Evolutionary conservation across 768 basidiomycete species (phyloP).

Genomic region (Trametes cinnabarina): DNA sequence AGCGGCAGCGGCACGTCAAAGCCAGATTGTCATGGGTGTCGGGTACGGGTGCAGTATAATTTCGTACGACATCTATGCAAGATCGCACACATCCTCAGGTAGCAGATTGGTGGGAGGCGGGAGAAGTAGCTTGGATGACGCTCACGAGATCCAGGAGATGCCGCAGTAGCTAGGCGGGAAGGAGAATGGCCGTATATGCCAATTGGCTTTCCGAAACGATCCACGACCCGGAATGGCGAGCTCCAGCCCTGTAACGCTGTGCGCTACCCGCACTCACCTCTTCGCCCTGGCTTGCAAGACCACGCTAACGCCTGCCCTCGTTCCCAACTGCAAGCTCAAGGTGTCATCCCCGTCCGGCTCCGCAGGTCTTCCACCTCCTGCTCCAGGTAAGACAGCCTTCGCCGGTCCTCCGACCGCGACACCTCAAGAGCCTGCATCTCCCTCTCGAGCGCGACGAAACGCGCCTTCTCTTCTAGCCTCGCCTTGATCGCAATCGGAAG

Average conservation of each 20-base stretch:
- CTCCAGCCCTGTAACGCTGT: neutral
- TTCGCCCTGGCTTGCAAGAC: neutral
- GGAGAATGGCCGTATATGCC: neutral
- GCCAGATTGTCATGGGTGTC: too few species aligned
- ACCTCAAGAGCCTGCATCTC: constrained; percentile 16
- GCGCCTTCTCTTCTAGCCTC: constrained; percentile 22
- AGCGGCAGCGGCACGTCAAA: too few species aligned
- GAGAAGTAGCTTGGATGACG: neutral
- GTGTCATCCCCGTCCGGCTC: constrained; percentile 1
- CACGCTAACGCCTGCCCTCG: neutral
- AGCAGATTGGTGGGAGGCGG: neutral
- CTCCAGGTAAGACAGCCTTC: constrained; percentile 19
- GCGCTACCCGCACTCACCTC: neutral
- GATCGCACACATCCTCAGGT: neutral
- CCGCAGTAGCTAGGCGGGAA: neutral
- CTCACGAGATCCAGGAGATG: neutral
- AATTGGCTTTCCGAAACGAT: neutral
- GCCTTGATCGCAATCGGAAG: constrained; percentile 26
- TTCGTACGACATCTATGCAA: neutral
- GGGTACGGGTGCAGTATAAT: too few species aligned
- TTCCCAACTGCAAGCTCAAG: neutral
- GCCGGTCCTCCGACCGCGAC: constrained; percentile 9
- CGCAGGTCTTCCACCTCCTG: constrained; percentile 22
- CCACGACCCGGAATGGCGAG: neutral
- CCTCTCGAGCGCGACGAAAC: constrained; percentile 12